phyloP scores from a whole-genome alignment of 108 stramenopile genomes.

The Seminavis robusta region DNA sequence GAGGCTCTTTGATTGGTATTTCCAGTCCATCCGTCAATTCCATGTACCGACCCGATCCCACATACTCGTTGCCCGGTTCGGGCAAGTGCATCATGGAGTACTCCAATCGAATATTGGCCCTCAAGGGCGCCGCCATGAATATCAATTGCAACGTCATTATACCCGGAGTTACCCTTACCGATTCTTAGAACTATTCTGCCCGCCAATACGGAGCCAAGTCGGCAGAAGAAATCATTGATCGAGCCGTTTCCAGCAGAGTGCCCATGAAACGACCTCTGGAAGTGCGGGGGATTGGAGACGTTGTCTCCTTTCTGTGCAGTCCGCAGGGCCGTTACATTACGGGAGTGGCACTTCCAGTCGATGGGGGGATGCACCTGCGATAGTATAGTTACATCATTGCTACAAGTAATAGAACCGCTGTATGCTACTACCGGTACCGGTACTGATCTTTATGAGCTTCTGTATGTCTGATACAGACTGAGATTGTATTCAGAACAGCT shows the following conservation, averaged over 20 bases:
- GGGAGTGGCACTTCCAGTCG: conserved; percentile 12
- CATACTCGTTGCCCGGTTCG: conserved; percentile 23
- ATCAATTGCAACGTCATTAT: conserved; percentile 29
- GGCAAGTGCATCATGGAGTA: conserved; percentile 44
- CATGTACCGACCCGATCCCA: not conserved
- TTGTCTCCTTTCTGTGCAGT: conserved; percentile 17
- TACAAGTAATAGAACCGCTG: too few species aligned
- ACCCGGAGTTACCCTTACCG: conserved; percentile 18
- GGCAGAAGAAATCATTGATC: not conserved
- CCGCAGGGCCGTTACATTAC: conserved; percentile 12
- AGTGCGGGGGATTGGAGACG: conserved; percentile 12
- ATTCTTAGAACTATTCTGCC: conserved; percentile 15
- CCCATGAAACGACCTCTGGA: conserved; percentile 10
- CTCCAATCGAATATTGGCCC: conserved; percentile 22
- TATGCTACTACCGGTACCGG: too few species aligned
- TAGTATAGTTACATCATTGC: too few species aligned
- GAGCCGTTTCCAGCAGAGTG: too few species aligned
- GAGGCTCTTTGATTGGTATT: conserved; percentile 24
- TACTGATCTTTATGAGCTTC: too few species aligned
- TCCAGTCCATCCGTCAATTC: conserved; percentile 14
- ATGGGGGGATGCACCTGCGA: conserved; percentile 17
- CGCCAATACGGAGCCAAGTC: not conserved
- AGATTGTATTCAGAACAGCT: too few species aligned
- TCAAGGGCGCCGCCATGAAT: conserved; percentile 4
- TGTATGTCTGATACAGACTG: too few species aligned